These are phyloP conservation scores for Albifimbria verrucaria DNA, from an alignment of 2,329 filamentous ascomycete genomes.

Conservation along the genomic window DNA sequence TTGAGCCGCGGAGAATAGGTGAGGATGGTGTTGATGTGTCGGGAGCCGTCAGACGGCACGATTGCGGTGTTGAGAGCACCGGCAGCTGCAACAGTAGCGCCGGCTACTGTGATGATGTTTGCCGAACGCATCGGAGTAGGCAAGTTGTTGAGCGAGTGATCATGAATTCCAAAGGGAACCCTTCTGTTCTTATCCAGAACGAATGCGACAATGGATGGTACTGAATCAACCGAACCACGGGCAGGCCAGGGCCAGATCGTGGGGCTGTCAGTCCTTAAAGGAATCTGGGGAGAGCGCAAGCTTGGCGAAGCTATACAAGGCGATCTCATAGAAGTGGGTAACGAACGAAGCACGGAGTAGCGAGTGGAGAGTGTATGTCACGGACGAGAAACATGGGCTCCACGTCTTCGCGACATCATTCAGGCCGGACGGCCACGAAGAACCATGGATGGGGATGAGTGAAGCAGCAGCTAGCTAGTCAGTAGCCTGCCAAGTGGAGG, in stretches of 20 bases:
- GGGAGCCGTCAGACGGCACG: neutral
- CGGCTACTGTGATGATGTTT: neutral
- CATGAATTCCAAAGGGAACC: neutral
- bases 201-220: no score
- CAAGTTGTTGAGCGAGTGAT: neutral
- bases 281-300: neutral
- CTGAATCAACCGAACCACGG: neutral
- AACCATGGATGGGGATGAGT: neutral
- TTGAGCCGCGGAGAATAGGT: neutral
- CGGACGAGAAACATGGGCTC: neutral
- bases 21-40: neutral
- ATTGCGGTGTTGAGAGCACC: neutral
- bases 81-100: neutral
- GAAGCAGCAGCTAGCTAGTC: no score
- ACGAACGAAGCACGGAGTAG: neutral
- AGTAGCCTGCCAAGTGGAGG: no score
- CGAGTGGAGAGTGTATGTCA: neutral
- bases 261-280: neutral
- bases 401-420: neutral
- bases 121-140: constrained; percentile 1
- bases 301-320: neutral
- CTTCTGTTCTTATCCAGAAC: no score
- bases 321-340: neutral
- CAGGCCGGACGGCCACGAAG: neutral
- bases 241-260: neutral